Evolutionary conservation across 345 rosid species (phyloP), one percentile per base, ranked within the genome.

Genomic region (Hypericum androsaemum): DNA sequence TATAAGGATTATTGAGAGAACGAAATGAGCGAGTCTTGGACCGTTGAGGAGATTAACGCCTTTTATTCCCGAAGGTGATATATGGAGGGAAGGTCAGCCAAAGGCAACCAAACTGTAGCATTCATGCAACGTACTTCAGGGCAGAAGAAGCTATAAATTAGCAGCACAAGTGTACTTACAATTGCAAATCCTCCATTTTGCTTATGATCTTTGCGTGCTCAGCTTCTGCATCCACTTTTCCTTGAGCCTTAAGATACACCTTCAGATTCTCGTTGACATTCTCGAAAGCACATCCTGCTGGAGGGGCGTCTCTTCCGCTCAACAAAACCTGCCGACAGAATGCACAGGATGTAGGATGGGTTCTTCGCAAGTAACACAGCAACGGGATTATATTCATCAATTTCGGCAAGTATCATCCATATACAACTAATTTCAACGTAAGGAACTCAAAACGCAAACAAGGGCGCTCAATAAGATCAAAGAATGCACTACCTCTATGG

Each of bases 181-280:
- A 84, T 52, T 73, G 83, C 55, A 63, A 62, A 41, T 88, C 96
- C 15, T 72, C 82, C 73, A 88, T 69, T 69, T 77, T 85, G 56
- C 63, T 78, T 66, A 61, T 76, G 47, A 88, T 67, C 74, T 85
- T 92, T 57, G 75, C 88, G 10, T 47, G 80, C 64, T 88, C 94
- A 42, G 77, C 83, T 61, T 74, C 77, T 37, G 74, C 49, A 60
- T 80, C 74, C 9, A 87, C 70, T 52, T 71, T 60, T 56, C 96
- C 89, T 14, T 83, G 71, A 49, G 78, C 89, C 77, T 79, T 66
- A 1, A 92, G 84, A 75, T 92, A 88, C 44, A 88, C 83, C 62
- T 71, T 76, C 49, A 92, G 80, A 73, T 80, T 79, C 69, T 83
- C 97, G 22, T 88, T 81, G 11, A 92, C 94, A 5, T 78, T 83